Conservation (phyloP, 2,329 filamentous ascomycete genomes). For the Amphichorda felina region DNA sequence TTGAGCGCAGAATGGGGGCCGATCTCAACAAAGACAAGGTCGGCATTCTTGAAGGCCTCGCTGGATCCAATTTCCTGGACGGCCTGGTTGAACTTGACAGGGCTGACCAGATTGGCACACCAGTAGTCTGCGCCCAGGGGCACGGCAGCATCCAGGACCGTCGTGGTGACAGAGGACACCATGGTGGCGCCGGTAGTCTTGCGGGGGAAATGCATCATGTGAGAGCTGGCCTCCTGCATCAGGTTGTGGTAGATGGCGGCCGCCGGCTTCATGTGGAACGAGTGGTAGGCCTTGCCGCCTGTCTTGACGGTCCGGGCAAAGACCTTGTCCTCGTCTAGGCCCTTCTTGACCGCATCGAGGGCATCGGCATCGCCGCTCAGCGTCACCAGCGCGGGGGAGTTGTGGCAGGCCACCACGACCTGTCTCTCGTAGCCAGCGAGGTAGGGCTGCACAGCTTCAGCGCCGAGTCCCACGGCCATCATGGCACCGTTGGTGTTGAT, state of each 20-base stretch:
- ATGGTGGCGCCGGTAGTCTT: too few relatives aligned
- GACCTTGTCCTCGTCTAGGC: slow-evolving; percentile 10
- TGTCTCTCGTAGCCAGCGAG: slow-evolving; percentile 8
- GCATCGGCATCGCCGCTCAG: slow-evolving; percentile 15
- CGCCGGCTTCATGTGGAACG: slow-evolving; percentile 21
- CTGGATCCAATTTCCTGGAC: too few relatives aligned
- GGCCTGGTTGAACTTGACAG: slow-evolving; percentile 3
- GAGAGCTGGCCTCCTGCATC: slow-evolving; percentile 5
- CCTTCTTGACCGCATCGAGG: slow-evolving; percentile 2
- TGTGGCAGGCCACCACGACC: slow-evolving; percentile 22
- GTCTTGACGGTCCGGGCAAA: slow-evolving; percentile 15
- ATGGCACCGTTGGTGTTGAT: slow-evolving; percentile 16
- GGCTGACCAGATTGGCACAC: slow-evolving; percentile 3
- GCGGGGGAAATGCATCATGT: too few relatives aligned
- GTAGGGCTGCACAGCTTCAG: slow-evolving; percentile 1
- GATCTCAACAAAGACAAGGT: slow-evolving; percentile 8
- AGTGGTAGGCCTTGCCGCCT: slow-evolving; percentile 29
- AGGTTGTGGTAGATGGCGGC: slow-evolving; percentile 8
- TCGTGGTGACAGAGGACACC: too few relatives aligned
- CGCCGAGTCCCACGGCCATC: slow-evolving; percentile 24
- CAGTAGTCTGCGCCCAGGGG: too few relatives aligned
- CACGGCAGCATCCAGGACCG: too few relatives aligned
- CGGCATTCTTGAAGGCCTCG: too few relatives aligned
- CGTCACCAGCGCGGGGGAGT: slow-evolving; percentile 21
- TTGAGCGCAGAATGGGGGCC: slow-evolving; percentile 7